A percentile compares a stretch with the other conserved stretches of the same genome.
phyloP scores from a whole-genome alignment of 2,329 filamentous ascomycete genomes.

The Aspergillus sp. region DNA sequence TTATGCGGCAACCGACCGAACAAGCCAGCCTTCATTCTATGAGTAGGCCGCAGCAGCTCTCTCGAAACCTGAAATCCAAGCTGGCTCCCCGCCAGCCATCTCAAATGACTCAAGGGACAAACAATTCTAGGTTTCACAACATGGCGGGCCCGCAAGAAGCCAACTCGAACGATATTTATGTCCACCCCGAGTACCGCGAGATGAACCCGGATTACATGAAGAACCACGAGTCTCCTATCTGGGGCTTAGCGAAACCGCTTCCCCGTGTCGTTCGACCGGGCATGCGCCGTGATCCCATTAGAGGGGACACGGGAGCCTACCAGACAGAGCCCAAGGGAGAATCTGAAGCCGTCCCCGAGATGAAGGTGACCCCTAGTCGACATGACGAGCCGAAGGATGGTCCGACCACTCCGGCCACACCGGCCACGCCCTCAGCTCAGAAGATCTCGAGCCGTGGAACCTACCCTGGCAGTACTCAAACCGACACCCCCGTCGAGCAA shows the following conservation, averaged over 20 bases:
- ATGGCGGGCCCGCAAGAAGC: neutral
- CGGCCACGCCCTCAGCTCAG: neutral
- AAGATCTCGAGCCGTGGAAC: no score
- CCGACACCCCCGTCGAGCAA: no score
- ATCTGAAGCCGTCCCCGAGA: constrained; percentile 3
- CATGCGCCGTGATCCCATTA: constrained; percentile 34
- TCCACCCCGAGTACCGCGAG: constrained; percentile 21
- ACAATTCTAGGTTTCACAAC: no score
- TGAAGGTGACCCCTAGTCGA: neutral
- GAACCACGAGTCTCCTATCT: constrained; percentile 47
- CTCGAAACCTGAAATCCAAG: no score
- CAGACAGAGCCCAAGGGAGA: constrained; percentile 1
- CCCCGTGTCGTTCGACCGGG: constrained; percentile 52
- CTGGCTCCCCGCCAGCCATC: no score
- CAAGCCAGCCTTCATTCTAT: no score
- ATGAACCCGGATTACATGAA: constrained; percentile 54
- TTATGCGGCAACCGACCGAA: no score
- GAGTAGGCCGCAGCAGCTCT: no score
- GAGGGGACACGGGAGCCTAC: constrained; percentile 2
- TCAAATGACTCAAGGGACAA: no score
- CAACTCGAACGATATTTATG: constrained; percentile 1
- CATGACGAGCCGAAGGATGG: neutral
- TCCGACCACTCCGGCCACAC: neutral
- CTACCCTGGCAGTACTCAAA: no score
- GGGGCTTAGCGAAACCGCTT: constrained; percentile 52